Evolutionary conservation across 2,329 filamentous ascomycete species (phyloP), one percentile per base, ranked within the genome.

Genomic region (Ophiostoma sp.): DNA sequence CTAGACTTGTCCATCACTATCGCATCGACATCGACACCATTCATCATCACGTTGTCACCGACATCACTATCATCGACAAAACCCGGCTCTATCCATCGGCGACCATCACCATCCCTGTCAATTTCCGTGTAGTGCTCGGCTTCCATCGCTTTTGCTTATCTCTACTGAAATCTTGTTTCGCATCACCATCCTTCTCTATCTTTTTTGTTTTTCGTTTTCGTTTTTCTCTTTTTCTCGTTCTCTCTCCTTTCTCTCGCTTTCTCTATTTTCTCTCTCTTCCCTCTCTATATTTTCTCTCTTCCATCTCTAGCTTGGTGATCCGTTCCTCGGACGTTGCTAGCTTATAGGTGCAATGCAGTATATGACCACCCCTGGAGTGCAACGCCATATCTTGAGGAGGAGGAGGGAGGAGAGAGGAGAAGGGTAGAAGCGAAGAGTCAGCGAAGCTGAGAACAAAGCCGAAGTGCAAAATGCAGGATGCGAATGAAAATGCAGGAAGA

Each of bases 261-360:
- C 39, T 11, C 39, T 39, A 39, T 11, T 31, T 62, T 62, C 23
- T 64, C 67, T 54, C 48, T 31, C 48, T 52, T 39, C 36, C 2
- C 8, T 52, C 48, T 20, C 48, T n/a, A 6, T 15, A 11, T 31
- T 20, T 62, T 62, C 23, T 64, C 67, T 54, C 48, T 65, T 65
- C 52, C 3, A 31, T 62, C 62, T 71, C 67, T 67, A 67, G 35
- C 57, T 54, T 54, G 48, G 8, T 52, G 17, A 39, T 69, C 67
- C 60, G 62, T 62, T 44, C 52, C 23, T 57, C 69, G 23, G 57
- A 62, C 57, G 27, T 62, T 62, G 57, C 27, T 54, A 27, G 57
- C 31, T 57, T 57, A 23, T 27, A 27, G 57, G 57, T 62, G 57
- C 57, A 33, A 62, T 33, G 57, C 57, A 33, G 57, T 33, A 33